A percentile compares a stretch with the other conserved stretches of the same genome.
Evolutionary conservation across 495 filamentous ascomycete genomes (phyloP).

Genomic region (Clavariopsis aquatica): DNA sequence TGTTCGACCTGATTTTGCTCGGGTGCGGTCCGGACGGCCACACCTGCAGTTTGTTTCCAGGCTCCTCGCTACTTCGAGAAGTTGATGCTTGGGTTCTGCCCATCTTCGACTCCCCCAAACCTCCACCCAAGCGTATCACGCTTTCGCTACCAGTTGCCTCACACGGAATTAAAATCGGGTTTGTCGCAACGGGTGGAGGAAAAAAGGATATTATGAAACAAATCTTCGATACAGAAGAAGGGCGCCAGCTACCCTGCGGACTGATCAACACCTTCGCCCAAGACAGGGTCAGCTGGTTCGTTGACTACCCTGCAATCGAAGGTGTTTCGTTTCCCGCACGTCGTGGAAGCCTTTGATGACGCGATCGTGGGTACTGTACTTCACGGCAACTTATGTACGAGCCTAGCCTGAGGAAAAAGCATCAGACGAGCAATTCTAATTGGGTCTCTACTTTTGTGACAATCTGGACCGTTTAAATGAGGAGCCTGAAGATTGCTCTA

Average conservation of each 20-base stretch:
- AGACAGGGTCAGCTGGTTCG: slow-evolving; percentile 93
- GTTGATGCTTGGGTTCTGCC: slow-evolving; percentile 88
- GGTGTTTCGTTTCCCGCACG: slow-evolving; percentile 73
- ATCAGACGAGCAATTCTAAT: background rate
- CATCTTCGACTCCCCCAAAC: slow-evolving; percentile 91
- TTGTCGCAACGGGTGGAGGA: slow-evolving; percentile 82
- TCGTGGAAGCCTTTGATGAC: slow-evolving; percentile 53
- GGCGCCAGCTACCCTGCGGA: slow-evolving; percentile 73
- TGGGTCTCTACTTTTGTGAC: background rate
- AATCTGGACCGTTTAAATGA: background rate
- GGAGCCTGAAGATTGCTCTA: background rate
- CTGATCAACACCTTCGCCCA: slow-evolving; percentile 80
- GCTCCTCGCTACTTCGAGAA: slow-evolving; percentile 83
- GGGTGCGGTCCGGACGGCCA: slow-evolving; percentile 95
- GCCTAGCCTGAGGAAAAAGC: background rate
- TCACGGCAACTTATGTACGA: background rate
- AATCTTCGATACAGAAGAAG: slow-evolving; percentile 82
- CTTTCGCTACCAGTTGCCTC: slow-evolving; percentile 86
- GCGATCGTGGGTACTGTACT: background rate
- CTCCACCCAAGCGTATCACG: slow-evolving; percentile 86
- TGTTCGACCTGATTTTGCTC: slow-evolving; percentile 90
- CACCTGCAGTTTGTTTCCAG: slow-evolving; percentile 94
- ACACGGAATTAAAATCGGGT: slow-evolving; percentile 79
- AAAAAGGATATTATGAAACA: slow-evolving; percentile 91
- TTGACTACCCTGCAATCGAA: slow-evolving; percentile 77